These are phyloP conservation scores for Aspergillus udagawae DNA, from an alignment of 2,329 filamentous ascomycete species.

Conservation along the genomic window DNA sequence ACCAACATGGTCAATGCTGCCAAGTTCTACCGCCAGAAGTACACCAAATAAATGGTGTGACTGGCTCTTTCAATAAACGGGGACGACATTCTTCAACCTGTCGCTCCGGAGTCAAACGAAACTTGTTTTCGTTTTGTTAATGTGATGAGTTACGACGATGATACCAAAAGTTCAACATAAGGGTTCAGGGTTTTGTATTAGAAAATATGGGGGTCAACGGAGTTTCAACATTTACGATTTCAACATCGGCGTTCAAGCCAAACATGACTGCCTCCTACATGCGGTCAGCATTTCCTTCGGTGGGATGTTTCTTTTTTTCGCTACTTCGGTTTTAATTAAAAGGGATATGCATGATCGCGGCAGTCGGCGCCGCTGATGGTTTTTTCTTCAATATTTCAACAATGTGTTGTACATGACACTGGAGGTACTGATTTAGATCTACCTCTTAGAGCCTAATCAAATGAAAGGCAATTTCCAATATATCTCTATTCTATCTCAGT, in stretches of 20 bases:
- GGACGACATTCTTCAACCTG: constrained; percentile 37
- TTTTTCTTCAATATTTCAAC: constrained; percentile 32
- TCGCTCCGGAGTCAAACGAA: constrained; percentile 26
- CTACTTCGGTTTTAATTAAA: constrained; percentile 8
- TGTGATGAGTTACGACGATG: constrained; percentile 40
- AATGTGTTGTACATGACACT: constrained; percentile 27
- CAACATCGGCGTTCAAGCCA: constrained; percentile 44
- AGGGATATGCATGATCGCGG: constrained; percentile 13
- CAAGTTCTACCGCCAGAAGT: constrained; percentile 92
- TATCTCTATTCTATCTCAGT: neutral
- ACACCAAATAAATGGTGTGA: constrained; percentile 40
- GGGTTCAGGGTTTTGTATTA: constrained; percentile 35
- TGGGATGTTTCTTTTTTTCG: constrained; percentile 12
- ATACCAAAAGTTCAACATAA: constrained; percentile 43
- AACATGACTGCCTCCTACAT: constrained; percentile 10
- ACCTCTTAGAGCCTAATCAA: constrained; percentile 9
- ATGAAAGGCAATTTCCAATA: neutral
- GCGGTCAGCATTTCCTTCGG: constrained; percentile 8
- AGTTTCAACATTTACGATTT: constrained; percentile 47
- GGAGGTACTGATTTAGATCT: constrained; percentile 5
- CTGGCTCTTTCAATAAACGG: constrained; percentile 17
- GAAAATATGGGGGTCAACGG: constrained; percentile 33
- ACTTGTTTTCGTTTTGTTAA: constrained; percentile 22
- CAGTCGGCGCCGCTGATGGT: constrained; percentile 15
- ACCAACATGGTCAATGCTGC: constrained; percentile 97